phyloP scores from a whole-genome alignment of 768 basidiomycete species.

The Myochromella boudieri region DNA sequence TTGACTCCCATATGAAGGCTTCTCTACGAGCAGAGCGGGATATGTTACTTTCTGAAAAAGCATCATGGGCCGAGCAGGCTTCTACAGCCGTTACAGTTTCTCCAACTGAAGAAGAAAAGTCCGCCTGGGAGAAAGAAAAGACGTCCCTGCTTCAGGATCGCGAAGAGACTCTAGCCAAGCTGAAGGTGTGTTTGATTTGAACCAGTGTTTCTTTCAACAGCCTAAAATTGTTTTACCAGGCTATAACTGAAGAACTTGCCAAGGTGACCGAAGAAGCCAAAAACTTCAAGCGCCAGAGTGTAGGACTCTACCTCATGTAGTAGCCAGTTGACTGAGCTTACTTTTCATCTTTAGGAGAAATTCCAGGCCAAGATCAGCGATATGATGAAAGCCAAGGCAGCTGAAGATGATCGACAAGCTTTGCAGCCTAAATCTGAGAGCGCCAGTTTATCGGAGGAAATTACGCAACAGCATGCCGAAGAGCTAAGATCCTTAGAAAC shows the following conservation, averaged over 20 bases:
- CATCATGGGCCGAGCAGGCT: constrained; percentile 35
- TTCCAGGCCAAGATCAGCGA: constrained; percentile 55
- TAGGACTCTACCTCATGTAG: constrained; percentile 18
- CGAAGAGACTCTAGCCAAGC: constrained; percentile 57
- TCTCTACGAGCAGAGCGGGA: constrained; percentile 60
- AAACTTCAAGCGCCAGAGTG: constrained; percentile 41
- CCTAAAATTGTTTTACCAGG: constrained; percentile 23
- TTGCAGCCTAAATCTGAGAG: constrained; percentile 24
- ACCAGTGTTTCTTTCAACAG: background rate
- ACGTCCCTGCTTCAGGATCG: constrained; percentile 54
- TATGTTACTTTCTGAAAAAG: constrained; percentile 59
- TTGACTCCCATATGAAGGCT: constrained; percentile 35
- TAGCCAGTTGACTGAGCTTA: constrained; percentile 4
- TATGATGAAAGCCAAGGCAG: constrained; percentile 49
- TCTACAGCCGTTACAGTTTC: constrained; percentile 24
- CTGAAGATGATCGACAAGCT: constrained; percentile 47
- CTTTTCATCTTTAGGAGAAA: constrained; percentile 49
- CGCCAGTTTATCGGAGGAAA: constrained; percentile 31
- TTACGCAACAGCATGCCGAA: constrained; percentile 53
- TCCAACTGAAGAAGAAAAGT: constrained; percentile 27
- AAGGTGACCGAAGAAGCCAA: constrained; percentile 45
- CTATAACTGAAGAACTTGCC: constrained; percentile 40
- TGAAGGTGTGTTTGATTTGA: constrained; percentile 57
- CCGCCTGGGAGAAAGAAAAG: constrained; percentile 60
- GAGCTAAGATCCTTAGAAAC: constrained; percentile 58